Conservation (phyloP, 176 grass and related monocot genomes). For the Aegilops longissima region DNA sequence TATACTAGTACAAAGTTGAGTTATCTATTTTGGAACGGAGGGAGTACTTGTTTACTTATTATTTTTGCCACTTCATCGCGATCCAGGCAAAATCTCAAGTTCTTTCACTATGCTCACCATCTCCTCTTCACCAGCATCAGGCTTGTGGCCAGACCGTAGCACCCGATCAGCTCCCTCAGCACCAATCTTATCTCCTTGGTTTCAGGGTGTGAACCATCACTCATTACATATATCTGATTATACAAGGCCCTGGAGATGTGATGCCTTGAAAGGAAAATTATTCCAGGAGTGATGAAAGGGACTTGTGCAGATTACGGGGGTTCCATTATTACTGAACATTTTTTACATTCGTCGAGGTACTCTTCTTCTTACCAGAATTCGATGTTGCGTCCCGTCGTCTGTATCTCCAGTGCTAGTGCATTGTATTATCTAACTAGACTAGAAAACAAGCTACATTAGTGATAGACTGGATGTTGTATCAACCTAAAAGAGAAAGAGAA, state of each 20-base stretch:
- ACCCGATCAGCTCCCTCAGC: slow-evolving; percentile 39
- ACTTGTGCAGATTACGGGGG: not conserved
- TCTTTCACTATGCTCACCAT: slow-evolving; percentile 79
- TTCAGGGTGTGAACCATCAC: slow-evolving; percentile 60
- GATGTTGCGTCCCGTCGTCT: not conserved
- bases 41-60: slow-evolving; percentile 13
- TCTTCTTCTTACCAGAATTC: not conserved
- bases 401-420: not conserved
- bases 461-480: not conserved
- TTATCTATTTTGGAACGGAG: too few relatives aligned
- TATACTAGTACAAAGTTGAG: too few relatives aligned
- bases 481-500: not conserved
- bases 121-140: slow-evolving; percentile 70
- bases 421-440: not conserved
- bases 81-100: slow-evolving; percentile 55
- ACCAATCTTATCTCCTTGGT: slow-evolving; percentile 61
- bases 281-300: not conserved
- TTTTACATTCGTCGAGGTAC: not conserved
- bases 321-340: not conserved
- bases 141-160: slow-evolving; percentile 43
- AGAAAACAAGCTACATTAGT: not conserved
- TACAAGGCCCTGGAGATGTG: not conserved
- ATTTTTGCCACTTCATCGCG: slow-evolving; percentile 71
- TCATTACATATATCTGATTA: slow-evolving; percentile 6
- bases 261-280: not conserved